These are phyloP conservation scores for Starmerella potacharoeniae DNA, from an alignment of 805 yeast genomes.

Conservation along the genomic window DNA sequence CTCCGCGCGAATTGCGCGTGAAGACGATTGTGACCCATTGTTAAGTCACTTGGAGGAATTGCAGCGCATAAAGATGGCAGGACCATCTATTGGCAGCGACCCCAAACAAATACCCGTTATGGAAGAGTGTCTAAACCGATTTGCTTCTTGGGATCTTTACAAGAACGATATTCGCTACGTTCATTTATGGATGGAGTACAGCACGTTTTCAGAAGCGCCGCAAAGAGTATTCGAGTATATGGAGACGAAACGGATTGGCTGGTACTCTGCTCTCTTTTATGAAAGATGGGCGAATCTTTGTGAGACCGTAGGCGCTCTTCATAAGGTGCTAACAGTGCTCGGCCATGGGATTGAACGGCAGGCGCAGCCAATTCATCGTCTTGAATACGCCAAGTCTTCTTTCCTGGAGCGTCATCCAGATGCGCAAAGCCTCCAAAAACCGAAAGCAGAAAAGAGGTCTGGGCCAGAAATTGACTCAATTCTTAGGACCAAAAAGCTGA, in stretches of 20 bases:
- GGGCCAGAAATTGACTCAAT: background rate
- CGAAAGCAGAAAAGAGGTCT: background rate
- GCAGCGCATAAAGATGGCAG: too few species aligned
- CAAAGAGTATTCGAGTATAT: slow-evolving; percentile 60
- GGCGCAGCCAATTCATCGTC: slow-evolving; percentile 48
- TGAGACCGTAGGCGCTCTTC: slow-evolving; percentile 38
- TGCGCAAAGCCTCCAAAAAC: too few species aligned
- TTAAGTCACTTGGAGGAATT: background rate
- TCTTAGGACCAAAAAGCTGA: background rate
- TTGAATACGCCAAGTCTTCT: background rate
- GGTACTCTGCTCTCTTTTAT: slow-evolving; percentile 53
- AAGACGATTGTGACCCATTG: background rate
- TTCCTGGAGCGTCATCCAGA: background rate
- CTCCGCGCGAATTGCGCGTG: background rate
- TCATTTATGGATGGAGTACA: slow-evolving; percentile 70
- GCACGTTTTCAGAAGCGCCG: slow-evolving; percentile 56
- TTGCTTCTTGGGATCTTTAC: slow-evolving; percentile 49
- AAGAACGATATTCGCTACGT: slow-evolving; percentile 75
- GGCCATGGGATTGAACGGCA: slow-evolving; percentile 43
- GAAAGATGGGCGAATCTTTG: slow-evolving; percentile 63
- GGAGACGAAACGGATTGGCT: slow-evolving; percentile 61
- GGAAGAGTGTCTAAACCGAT: slow-evolving; percentile 31
- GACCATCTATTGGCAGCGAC: background rate
- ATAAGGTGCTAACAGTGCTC: slow-evolving; percentile 51
- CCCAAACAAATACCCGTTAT: background rate